Evolutionary conservation across 345 rosid species (phyloP).

Genomic region (Eucalyptus pauciflora): DNA sequence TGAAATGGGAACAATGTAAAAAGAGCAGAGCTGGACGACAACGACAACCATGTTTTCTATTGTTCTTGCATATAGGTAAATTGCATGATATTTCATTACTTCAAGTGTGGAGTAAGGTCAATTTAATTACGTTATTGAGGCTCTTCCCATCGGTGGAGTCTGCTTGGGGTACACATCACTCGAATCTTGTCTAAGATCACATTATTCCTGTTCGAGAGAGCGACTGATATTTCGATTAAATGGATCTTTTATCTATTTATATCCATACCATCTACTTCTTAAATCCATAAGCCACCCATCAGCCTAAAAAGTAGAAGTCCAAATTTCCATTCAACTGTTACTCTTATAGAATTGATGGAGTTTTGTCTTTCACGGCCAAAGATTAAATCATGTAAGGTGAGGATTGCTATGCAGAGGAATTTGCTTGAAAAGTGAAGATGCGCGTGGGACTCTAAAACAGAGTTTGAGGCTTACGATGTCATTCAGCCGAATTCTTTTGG

Average conservation of each 20-base stretch:
- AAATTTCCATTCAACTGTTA: rapidly evolving
- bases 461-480: background rate
- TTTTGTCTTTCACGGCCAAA: background rate
- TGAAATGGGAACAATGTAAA: background rate
- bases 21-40: background rate
- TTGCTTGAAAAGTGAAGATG: background rate
- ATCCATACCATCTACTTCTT: background rate
- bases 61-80: background rate
- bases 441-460: background rate
- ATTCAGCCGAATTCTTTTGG: rapidly evolving
- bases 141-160: background rate
- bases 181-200: background rate
- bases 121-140: background rate
- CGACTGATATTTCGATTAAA: background rate
- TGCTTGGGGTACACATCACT: background rate
- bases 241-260: background rate
- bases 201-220: background rate
- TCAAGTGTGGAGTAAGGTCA: background rate
- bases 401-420: rapidly evolving
- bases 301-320: background rate
- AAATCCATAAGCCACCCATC: background rate
- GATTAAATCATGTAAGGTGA: rapidly evolving
- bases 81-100: background rate
- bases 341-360: background rate
- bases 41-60: background rate